These are phyloP conservation scores for Pythium pyrilobum DNA, from an alignment of 352 stramenopile genomes.

Conservation along the genomic window DNA sequence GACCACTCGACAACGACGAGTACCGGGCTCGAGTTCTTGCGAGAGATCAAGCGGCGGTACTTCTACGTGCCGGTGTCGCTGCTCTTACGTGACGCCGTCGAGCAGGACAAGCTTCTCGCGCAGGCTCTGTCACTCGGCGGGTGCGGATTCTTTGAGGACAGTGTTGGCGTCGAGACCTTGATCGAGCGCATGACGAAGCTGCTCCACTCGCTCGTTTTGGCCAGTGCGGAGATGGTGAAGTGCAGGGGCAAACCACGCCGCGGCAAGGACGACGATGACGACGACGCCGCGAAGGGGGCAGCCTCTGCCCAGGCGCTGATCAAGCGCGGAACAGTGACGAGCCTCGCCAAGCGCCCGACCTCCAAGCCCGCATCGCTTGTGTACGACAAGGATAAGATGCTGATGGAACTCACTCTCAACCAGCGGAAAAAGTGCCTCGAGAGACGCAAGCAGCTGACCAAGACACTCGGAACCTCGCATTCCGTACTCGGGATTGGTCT, in stretches of 20 bases:
- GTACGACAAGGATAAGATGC: slow-evolving; percentile 57
- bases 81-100: slow-evolving; percentile 20
- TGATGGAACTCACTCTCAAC: slow-evolving; percentile 65
- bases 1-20: slow-evolving; percentile 50
- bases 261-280: slow-evolving; percentile 23
- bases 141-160: slow-evolving; percentile 63
- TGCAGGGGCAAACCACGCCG: slow-evolving; percentile 25
- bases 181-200: slow-evolving; percentile 45
- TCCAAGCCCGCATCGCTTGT: slow-evolving; percentile 44
- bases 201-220: slow-evolving; percentile 46
- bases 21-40: slow-evolving; percentile 41
- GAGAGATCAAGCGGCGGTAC: slow-evolving; percentile 54
- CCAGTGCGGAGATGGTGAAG: slow-evolving; percentile 41
- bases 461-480: slow-evolving; percentile 36
- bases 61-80: slow-evolving; percentile 46
- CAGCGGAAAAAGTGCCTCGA: slow-evolving; percentile 57
- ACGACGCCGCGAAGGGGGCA: slow-evolving; percentile 19
- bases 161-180: slow-evolving; percentile 26
- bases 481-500: slow-evolving; percentile 62
- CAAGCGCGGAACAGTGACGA: slow-evolving; percentile 21
- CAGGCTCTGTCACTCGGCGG: slow-evolving; percentile 43
- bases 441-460: slow-evolving; percentile 37
- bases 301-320: slow-evolving; percentile 28
- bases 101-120: slow-evolving; percentile 40
- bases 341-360: slow-evolving; percentile 15